Evolutionary conservation across 2,329 filamentous ascomycete species (phyloP).

Genomic region (Neoascochyta sp.): DNA sequence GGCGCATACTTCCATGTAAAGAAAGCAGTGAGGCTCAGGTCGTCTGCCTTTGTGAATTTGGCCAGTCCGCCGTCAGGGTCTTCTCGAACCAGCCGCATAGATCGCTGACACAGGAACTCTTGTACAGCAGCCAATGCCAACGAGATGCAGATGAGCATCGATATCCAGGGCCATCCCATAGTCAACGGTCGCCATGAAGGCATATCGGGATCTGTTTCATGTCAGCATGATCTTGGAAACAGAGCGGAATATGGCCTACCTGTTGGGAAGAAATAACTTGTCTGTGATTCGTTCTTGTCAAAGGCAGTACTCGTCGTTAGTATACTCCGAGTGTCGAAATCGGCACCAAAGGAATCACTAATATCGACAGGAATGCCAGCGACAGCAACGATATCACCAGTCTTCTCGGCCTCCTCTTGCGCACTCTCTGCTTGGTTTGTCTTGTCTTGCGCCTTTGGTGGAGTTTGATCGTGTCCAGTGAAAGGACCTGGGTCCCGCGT

Average conservation of each 20-base stretch:
- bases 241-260: no score
- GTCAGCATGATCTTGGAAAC: slow-evolving; percentile 4
- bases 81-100: slow-evolving; percentile 19
- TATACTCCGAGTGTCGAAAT: slow-evolving; percentile 31
- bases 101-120: slow-evolving; percentile 38
- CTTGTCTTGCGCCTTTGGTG: slow-evolving; percentile 16
- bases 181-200: slow-evolving; percentile 40
- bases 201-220: slow-evolving; percentile 34
- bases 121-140: slow-evolving; percentile 34
- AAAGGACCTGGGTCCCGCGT: slow-evolving; percentile 9
- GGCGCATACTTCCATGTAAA: slow-evolving; percentile 42
- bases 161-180: slow-evolving; percentile 38
- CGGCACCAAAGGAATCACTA: slow-evolving; percentile 37
- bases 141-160: slow-evolving; percentile 33
- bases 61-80: slow-evolving; percentile 25
- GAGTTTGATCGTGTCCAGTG: slow-evolving; percentile 19
- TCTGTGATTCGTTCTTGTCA: slow-evolving; percentile 22
- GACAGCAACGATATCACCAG: slow-evolving; percentile 44
- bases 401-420: slow-evolving; percentile 43
- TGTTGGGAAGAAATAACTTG: slow-evolving; percentile 39
- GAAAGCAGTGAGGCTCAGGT: slow-evolving; percentile 27
- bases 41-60: slow-evolving; percentile 26
- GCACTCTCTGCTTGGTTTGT: slow-evolving; percentile 32
- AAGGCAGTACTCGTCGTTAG: slow-evolving; percentile 15
- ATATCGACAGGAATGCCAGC: slow-evolving; percentile 43